Percentiles rank a stretch among this genome's conserved stretches.
Conservation (phyloP, 768 basidiomycete species). For the Omphalotus guepiniiformis region DNA sequence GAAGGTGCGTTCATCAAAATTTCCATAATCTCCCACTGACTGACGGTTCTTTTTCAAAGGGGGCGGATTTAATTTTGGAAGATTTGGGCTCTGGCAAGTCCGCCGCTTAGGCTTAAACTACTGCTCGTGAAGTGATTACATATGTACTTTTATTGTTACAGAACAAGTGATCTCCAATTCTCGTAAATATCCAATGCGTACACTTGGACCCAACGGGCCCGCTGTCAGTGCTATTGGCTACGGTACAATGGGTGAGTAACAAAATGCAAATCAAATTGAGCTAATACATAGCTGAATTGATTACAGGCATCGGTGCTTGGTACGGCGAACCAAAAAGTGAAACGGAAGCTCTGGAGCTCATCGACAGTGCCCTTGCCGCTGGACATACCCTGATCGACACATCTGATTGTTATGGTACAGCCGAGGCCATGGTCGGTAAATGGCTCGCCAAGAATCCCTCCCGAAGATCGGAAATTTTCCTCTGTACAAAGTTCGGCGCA, state of each 20-base stretch:
- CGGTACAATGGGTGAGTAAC: constrained; percentile 18
- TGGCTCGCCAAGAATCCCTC: constrained; percentile 11
- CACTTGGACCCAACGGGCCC: background rate
- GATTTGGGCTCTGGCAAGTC: background rate
- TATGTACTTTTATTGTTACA: background rate
- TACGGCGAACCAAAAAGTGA: background rate
- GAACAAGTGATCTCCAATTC: background rate
- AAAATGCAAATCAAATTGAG: background rate
- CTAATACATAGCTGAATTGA: background rate
- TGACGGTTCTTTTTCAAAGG: background rate
- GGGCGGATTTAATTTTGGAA: background rate
- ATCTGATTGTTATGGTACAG: constrained; percentile 21
- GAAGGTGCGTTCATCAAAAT: background rate
- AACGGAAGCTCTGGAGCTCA: constrained; percentile 7
- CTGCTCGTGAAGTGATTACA: background rate
- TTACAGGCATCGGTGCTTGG: background rate
- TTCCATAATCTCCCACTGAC: background rate
- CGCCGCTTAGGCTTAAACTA: background rate
- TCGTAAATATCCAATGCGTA: background rate
- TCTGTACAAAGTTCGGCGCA: constrained; percentile 34
- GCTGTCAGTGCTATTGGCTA: constrained; percentile 14
- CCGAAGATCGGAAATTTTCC: constrained; percentile 26
- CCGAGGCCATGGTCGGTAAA: constrained; percentile 24
- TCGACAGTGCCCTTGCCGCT: constrained; percentile 22
- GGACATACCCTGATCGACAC: constrained; percentile 24